Evolutionary conservation across 2,329 filamentous ascomycete species (phyloP).

Genomic region (Knufia petricola): DNA sequence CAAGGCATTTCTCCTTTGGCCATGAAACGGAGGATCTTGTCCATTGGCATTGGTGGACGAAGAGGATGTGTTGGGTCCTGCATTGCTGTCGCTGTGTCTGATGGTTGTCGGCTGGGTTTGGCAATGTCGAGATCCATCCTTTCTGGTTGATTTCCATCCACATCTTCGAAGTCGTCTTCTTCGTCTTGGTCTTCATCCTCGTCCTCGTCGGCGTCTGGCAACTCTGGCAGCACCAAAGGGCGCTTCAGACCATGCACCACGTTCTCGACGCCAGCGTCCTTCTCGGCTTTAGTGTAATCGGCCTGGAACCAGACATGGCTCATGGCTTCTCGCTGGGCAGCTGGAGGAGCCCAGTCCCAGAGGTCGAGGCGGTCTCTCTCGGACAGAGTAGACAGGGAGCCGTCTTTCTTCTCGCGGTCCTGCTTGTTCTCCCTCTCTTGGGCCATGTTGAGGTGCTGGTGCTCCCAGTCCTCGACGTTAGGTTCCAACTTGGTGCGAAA

Average conservation of each 20-base stretch:
- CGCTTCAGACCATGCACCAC: constrained; percentile 62
- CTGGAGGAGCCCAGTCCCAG: constrained; percentile 49
- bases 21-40: constrained; percentile 42
- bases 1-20: constrained; percentile 32
- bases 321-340: constrained; percentile 37
- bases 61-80: too few relatives aligned
- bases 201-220: constrained; percentile 31
- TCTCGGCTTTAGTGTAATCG: constrained; percentile 63
- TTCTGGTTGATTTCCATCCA: constrained; percentile 39
- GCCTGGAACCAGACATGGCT: constrained; percentile 45
- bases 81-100: constrained; percentile 22
- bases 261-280: constrained; percentile 54
- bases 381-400: constrained; percentile 23
- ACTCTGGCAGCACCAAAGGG: constrained; percentile 44
- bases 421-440: constrained; percentile 15
- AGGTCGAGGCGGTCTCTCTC: constrained; percentile 47
- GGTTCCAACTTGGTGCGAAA: constrained; percentile 79
- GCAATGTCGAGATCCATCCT: constrained; percentile 31
- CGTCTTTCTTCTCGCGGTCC: not conserved
- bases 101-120: not conserved
- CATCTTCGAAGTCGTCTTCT: constrained; percentile 41
- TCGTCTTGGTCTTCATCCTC: constrained; percentile 32
- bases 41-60: constrained; percentile 33
- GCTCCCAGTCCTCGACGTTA: constrained; percentile 62
- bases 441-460: constrained; percentile 48